Base-by-base conservation (phyloP, 2,329 filamentous ascomycete species). In the Fusarium irregulare region DNA sequence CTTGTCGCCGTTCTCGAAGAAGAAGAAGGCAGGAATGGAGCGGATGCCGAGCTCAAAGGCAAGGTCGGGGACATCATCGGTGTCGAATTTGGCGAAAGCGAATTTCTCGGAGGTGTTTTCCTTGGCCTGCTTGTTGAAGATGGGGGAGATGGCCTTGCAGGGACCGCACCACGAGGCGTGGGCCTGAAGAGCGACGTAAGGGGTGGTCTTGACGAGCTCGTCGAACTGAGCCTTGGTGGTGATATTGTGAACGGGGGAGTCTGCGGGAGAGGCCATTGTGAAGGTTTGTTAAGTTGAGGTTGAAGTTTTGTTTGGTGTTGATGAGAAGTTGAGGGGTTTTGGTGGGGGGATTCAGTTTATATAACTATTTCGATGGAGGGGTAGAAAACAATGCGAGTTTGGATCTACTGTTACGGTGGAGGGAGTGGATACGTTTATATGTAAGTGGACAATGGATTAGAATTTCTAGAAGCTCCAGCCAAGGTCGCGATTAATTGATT, bases 101-200 rank as follows among this genome's bases (percentile, higher is more conserved):
- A 85, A 82, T 45, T 80, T 77, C 54, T 83, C 80, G 20, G 81
- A 80, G 25, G 76, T 68, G 68, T 75, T 70, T 34, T 72, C 70
- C 49, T 76, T 76, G 47, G 87, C 83, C 55, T 88, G 82, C 74
- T 83, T 80, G 63, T 73, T 75, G 82, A 84, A 89, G 62, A 85
- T 73, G 66, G 87, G 87, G 23, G 86, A 84, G 75, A 89, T 89
- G 72, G 81, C 80, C 78, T 87, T 87, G 85, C 88, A 89, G 28
- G 87, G 88, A 41, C 82, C 83, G 79, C 87, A 89, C 88, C 88
- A 89, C 74, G 84, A 80, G 62, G 87, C 87, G 79, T 82, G 85
- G 79, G 89, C 88, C 76, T 89, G 86, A 68, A 87, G 78, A 64
- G 84, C 82, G 68, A 88, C 85, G 78, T 84, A 86, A 48, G 81